These are phyloP conservation scores for Phytopythium delawarense DNA, from an alignment of 352 stramenopile genomes.

Conservation along the genomic window DNA sequence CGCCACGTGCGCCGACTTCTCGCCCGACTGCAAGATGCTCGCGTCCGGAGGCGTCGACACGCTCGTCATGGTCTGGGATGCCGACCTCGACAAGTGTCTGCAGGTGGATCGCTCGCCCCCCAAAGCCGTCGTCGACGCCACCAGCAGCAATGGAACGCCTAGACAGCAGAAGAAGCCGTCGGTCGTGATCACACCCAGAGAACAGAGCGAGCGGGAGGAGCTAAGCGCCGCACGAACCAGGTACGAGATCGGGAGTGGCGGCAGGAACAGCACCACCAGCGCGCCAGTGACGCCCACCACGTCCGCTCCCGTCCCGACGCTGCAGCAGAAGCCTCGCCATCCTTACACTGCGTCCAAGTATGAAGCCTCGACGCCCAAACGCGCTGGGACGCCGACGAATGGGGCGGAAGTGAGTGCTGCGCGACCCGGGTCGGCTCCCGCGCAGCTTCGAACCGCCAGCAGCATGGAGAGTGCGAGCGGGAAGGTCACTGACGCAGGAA, in stretches of 20 bases:
- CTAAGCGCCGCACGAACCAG: not conserved
- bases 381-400: slow-evolving; percentile 3
- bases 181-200: slow-evolving; percentile 11
- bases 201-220: not conserved
- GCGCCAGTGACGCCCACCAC: slow-evolving; percentile 15
- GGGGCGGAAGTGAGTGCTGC: not conserved
- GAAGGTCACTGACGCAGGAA: not conserved
- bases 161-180: slow-evolving; percentile 3
- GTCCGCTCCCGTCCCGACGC: slow-evolving; percentile 29
- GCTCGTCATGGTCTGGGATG: slow-evolving; percentile 86
- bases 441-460: not conserved
- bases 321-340: slow-evolving; percentile 34
- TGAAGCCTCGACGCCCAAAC: slow-evolving; percentile 17
- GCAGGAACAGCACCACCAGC: slow-evolving; percentile 1
- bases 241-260: not conserved
- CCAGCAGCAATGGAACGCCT: slow-evolving; percentile 5
- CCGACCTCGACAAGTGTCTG: slow-evolving; percentile 75
- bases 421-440: slow-evolving; percentile 3
- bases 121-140: slow-evolving; percentile 11
- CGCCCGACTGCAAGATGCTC: slow-evolving; percentile 55
- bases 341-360: slow-evolving; percentile 34
- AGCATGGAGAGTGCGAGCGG: not conserved
- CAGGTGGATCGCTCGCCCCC: slow-evolving; percentile 27
- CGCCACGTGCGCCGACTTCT: slow-evolving; percentile 68
- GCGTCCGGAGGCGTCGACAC: slow-evolving; percentile 72